phyloP scores from a whole-genome alignment of 257 asterid genomes.

The Henckelia pumila region DNA sequence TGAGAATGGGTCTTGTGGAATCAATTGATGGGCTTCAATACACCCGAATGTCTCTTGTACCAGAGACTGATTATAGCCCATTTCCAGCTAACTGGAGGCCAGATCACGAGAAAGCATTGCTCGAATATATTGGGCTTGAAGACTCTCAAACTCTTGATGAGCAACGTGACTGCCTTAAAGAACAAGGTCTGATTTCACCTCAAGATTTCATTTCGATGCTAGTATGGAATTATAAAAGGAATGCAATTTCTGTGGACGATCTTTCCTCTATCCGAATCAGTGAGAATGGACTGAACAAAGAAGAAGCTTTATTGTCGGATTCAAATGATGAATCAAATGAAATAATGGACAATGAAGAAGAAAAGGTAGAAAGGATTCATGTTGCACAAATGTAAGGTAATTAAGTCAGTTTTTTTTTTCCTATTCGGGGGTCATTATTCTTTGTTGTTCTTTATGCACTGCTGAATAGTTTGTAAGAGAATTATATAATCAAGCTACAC shows the following conservation, averaged over 20 bases:
- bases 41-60: conserved; percentile 95
- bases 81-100: conserved; percentile 89
- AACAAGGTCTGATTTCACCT: conserved; percentile 88
- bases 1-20: conserved; percentile 91
- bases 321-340: conserved; percentile 37
- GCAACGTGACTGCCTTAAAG: conserved; percentile 59
- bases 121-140: conserved; percentile 74
- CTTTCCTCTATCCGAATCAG: conserved; percentile 36
- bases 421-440: conserved; percentile 14
- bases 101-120: conserved; percentile 84
- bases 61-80: conserved; percentile 91
- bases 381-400: conserved; percentile 51
- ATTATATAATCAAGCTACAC: not conserved
- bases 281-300: conserved; percentile 33
- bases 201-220: conserved; percentile 94
- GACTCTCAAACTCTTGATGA: conserved; percentile 69
- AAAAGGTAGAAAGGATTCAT: conserved; percentile 41
- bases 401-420: conserved; percentile 10
- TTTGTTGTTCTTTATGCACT: conserved; percentile 27
- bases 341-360: conserved; percentile 39
- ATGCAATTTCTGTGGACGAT: conserved; percentile 49
- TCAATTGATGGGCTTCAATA: conserved; percentile 91
- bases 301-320: conserved; percentile 40
- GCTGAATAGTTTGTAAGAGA: conserved; percentile 14
- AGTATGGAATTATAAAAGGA: conserved; percentile 92